phyloP scores from a whole-genome alignment of 345 rosid species.

The Populus euphratica region DNA sequence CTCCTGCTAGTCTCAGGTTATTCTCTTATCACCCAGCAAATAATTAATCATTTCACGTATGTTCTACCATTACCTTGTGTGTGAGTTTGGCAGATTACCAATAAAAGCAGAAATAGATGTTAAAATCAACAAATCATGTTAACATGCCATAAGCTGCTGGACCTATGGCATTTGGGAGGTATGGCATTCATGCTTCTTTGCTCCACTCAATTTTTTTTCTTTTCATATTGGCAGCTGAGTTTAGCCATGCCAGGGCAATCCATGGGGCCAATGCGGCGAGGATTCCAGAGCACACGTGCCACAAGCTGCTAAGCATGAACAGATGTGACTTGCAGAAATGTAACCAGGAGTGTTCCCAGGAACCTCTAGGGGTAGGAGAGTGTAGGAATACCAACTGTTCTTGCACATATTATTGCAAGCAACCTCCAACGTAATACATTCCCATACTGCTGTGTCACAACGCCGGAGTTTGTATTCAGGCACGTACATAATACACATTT shows the following conservation, averaged over 20 bases:
- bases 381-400: slow-evolving; percentile 37
- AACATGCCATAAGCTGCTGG: neutral
- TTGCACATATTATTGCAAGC: slow-evolving; percentile 44
- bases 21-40: neutral
- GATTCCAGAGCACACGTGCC: slow-evolving; percentile 56
- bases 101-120: neutral
- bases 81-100: neutral
- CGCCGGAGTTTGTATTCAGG: neutral
- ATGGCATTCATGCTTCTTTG: neutral
- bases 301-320: slow-evolving; percentile 22
- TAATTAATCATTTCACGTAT: neutral
- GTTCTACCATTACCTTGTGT: neutral
- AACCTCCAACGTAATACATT: slow-evolving; percentile 29
- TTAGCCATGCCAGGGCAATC: neutral
- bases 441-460: neutral
- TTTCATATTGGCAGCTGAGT: neutral
- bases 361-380: slow-evolving; percentile 34
- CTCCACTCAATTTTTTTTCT: neutral
- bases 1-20: slow-evolving; percentile 41
- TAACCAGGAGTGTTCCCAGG: slow-evolving; percentile 32
- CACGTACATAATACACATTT: neutral
- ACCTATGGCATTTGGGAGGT: neutral
- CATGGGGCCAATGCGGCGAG: slow-evolving; percentile 20
- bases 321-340: slow-evolving; percentile 31
- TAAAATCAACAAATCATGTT: neutral